Evolutionary conservation across 1,284 basidiomycete genomes (phyloP).

Genomic region (Puccinia novopanici): DNA sequence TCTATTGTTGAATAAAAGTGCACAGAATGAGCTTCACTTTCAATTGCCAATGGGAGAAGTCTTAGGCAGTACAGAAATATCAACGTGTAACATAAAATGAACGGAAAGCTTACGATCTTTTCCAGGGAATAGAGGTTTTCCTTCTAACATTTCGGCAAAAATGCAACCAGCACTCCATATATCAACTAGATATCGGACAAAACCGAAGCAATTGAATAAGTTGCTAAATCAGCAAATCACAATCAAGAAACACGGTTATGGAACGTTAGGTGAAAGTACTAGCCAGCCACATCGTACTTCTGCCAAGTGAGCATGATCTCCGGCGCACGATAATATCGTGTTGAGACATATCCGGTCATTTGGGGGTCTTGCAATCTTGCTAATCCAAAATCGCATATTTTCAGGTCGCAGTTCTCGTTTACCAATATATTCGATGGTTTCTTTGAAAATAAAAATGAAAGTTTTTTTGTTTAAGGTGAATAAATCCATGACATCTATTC

Average conservation of each 20-base stretch:
- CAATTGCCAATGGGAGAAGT: not conserved
- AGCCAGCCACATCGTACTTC: constrained; percentile 93
- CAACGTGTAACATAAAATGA: constrained; percentile 12
- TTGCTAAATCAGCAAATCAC: not conserved
- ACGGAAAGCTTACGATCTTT: constrained; percentile 71
- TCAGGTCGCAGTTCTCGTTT: constrained; percentile 98
- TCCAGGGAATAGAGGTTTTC: constrained; percentile 96
- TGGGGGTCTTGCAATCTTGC: constrained; percentile 92
- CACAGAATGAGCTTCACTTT: constrained; percentile 14
- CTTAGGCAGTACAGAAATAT: not conserved
- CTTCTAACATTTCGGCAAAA: constrained; percentile 99
- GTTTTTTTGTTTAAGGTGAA: no score
- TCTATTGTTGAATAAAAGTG: constrained; percentile 64
- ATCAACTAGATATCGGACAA: constrained; percentile 66
- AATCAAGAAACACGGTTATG: not conserved
- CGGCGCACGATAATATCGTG: constrained; percentile 95
- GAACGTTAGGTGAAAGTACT: constrained; percentile 52
- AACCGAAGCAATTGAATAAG: not conserved
- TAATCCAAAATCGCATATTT: constrained; percentile 98
- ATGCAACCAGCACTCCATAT: constrained; percentile 99
- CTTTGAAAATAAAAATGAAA: constrained; percentile 59
- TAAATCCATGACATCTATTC: not conserved
- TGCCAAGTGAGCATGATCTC: constrained; percentile 99
- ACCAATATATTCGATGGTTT: constrained; percentile 99
- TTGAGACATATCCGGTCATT: constrained; percentile 99